Evolutionary conservation across 1,139 yeast species (phyloP), one percentile per base, ranked within the genome.

Genomic region (Pichia sp.): DNA sequence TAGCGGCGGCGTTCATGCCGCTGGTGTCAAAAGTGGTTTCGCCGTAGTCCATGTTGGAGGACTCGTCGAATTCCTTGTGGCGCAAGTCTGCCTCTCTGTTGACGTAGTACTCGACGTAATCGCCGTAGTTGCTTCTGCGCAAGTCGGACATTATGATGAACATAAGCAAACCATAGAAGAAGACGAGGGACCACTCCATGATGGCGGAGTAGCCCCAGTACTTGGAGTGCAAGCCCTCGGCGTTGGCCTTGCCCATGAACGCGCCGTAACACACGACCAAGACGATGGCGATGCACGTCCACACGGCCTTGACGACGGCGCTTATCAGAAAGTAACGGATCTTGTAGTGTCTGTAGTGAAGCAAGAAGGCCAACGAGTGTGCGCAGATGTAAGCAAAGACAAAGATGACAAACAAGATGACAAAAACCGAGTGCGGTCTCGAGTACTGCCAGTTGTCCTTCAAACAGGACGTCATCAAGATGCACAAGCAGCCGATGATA

Each of bases 181-280:
- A 92, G 7, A 92, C 84, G 47, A 90, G 71, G 7, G 82, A 66
- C 97, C 98, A 92, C 70, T 92, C 98, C 68, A 87, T 84, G 0
- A 87, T 72, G 3, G 81, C 88, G 29, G 83, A 77, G 53, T 77
- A 72, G 15, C 75, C 70, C 68, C 68, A 67, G 40, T 57, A 52
- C 29, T 47, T 52, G 3, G 69, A 63, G 16, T 43, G 43, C 16
- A 57, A 57, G 30, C 68, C 66, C 13, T 54, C 70, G 43, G 75
- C 71, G 10, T 72, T 57, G 43, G 73, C 76, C 1, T 55, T 52
- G 8, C 67, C 61, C 77, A 76, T 72, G 54, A 74, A 70, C 1
- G 71, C 78, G 13, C 83, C 93, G 64, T 90, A 92, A 45, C 81
- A 76, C 34, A 86, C 72, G 4, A 95, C 96, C 67, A 89, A 77